Percentiles rank a stretch among this genome's conserved stretches.
Evolutionary conservation across 108 stramenopile species (phyloP).

Genomic region (Aurantiochytrium sp.): DNA sequence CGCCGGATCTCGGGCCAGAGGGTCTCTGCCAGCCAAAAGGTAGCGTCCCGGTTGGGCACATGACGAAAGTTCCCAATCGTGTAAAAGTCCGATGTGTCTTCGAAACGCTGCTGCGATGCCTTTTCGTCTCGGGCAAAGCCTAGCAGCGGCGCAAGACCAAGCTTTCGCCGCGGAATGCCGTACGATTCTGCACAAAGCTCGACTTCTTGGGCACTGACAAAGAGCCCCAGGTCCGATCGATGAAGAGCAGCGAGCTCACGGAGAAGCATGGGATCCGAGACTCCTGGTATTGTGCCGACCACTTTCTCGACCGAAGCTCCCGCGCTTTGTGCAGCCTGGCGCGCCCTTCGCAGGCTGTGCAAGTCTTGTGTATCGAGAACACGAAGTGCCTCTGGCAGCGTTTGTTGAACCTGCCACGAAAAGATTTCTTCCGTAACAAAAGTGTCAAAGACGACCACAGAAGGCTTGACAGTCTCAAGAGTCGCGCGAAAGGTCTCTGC

Average conservation of each 20-base stretch:
- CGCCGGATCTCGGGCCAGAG: conserved; percentile 62
- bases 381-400: conserved; percentile 40
- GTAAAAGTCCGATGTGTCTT: conserved; percentile 30
- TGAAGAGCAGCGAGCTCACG: conserved; percentile 49
- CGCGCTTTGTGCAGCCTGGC: conserved; percentile 46
- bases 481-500: neutral
- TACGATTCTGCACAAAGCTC: conserved; percentile 31
- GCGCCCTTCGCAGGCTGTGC: conserved; percentile 54
- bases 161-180: conserved; percentile 35
- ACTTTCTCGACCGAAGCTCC: neutral
- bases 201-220: conserved; percentile 55
- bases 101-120: neutral
- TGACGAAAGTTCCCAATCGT: conserved; percentile 63
- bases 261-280: conserved; percentile 25
- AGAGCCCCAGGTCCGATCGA: conserved; percentile 59
- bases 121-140: neutral
- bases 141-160: conserved; percentile 56
- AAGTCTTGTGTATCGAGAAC: conserved; percentile 77
- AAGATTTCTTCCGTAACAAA: conserved; percentile 65
- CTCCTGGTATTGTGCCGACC: neutral
- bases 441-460: conserved; percentile 58
- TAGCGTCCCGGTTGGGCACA: conserved; percentile 64
- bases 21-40: conserved; percentile 33
- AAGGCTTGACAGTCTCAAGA: neutral
- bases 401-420: conserved; percentile 52